These are phyloP conservation scores for Melampsora americana DNA, from an alignment of 1,284 basidiomycete genomes.

Conservation along the genomic window DNA sequence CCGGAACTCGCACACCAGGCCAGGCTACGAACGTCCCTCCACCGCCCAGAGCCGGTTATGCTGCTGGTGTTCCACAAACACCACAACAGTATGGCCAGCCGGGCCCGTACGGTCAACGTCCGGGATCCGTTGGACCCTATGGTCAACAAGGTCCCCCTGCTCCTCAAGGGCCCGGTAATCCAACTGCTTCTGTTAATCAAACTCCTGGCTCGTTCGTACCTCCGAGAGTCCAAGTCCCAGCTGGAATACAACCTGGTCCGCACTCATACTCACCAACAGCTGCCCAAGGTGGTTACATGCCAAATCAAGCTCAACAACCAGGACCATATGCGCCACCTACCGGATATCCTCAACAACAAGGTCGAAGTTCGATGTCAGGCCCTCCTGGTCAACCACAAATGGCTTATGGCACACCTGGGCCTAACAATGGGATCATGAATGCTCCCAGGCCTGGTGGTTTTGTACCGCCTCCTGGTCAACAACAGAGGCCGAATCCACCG, in stretches of 20 bases:
- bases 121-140: slow-evolving; percentile 20
- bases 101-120: slow-evolving; percentile 8
- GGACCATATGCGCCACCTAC: slow-evolving; percentile 34
- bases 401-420: slow-evolving; percentile 13
- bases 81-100: slow-evolving; percentile 37
- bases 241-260: slow-evolving; percentile 30
- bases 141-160: slow-evolving; percentile 11
- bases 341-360: slow-evolving; percentile 52
- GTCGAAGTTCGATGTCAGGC: slow-evolving; percentile 39
- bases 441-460: slow-evolving; percentile 13
- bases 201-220: slow-evolving; percentile 41
- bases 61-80: slow-evolving; percentile 26
- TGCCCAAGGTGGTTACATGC: slow-evolving; percentile 47
- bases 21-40: slow-evolving; percentile 23
- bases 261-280: slow-evolving; percentile 44
- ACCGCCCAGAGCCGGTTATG: slow-evolving; percentile 27
- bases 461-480: slow-evolving; percentile 39
- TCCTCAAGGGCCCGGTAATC: background rate
- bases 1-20: slow-evolving; percentile 34
- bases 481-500: slow-evolving; percentile 56
- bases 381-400: slow-evolving; percentile 41
- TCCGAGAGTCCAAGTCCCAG: slow-evolving; percentile 28
- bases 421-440: background rate
- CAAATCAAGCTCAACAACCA: slow-evolving; percentile 46
- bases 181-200: background rate